Base-by-base conservation (phyloP, 306 rosid species). In the Mimosa pudica region DNA sequence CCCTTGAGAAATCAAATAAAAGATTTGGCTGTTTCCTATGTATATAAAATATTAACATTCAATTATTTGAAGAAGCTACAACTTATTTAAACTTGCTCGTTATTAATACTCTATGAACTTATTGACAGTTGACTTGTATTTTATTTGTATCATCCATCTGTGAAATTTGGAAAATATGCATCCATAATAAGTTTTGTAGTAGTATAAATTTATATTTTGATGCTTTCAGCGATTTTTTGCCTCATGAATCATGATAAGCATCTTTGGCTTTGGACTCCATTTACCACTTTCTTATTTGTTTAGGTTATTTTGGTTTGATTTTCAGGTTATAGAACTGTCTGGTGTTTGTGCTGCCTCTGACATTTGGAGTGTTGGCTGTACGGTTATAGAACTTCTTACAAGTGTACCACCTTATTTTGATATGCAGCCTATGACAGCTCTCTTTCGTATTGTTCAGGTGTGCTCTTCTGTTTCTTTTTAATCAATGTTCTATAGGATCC, bases 291-390 rank as follows among this genome's bases (percentile, higher is more conserved):
- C 20, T 18, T 2, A n/a, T 2, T 38, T 38, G 42, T 38, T 38
- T 38, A 38, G 42, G 42, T 1, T 66, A 76, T 75, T 74, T 72
- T 52, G 54, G 79, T 46, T 80, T 52, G 70, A 45, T 79, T 88
- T 87, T 74, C 93, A 95, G 99, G 99, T 95, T 76, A 95, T 95
- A 81, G 99, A 95, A 87, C 93, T 95, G 99, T 90, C 99, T 0
- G 99, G 99, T 76, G 99, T 95, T 77, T 95, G 99, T 78, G 99
- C 99, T 76, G 99, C 99, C 89, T 95, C 99, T 55, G 99, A 95
- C 86, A 93, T 95, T 84, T 95, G 99, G 99, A 95, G 99, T 83
- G 99, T 95, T 77, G 99, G 99, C 71, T 95, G 99, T 84, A 95
- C 99, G 2, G 99, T 95, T 76, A 95, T 95, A 76, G 99, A 95